Percentiles rank a stretch among this genome's conserved stretches.
These are phyloP conservation scores for Pterulicium gracile DNA, from an alignment of 1,284 basidiomycete species.

Conservation along the genomic window DNA sequence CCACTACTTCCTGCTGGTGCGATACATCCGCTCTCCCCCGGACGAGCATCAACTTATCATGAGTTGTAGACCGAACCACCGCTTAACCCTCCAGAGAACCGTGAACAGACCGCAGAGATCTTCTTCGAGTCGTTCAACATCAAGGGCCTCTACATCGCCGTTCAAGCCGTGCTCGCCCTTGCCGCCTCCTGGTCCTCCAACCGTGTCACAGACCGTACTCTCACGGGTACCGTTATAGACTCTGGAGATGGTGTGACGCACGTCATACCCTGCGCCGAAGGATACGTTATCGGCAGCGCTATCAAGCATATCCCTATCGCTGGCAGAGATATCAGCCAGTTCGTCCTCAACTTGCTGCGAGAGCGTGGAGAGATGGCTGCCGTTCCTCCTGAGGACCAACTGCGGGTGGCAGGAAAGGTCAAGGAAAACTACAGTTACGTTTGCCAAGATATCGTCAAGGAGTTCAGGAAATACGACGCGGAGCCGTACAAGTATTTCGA, in stretches of 20 bases:
- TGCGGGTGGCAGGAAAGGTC: slow-evolving; percentile 87
- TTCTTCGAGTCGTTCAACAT: slow-evolving; percentile 99
- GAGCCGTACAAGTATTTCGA: slow-evolving; percentile 97
- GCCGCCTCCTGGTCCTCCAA: slow-evolving; percentile 97
- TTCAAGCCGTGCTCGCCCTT: slow-evolving; percentile 97
- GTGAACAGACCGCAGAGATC: slow-evolving; percentile 98
- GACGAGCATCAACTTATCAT: background rate
- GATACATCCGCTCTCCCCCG: slow-evolving; percentile 20
- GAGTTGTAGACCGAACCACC: slow-evolving; percentile 85
- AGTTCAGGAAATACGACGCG: slow-evolving; percentile 96
- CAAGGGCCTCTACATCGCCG: slow-evolving; percentile 95
- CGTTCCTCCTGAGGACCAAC: slow-evolving; percentile 95
- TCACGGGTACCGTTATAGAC: slow-evolving; percentile 98
- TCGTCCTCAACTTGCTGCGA: slow-evolving; percentile 92
- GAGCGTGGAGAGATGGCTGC: slow-evolving; percentile 87
- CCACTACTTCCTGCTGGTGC: slow-evolving; percentile 93
- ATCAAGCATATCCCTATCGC: slow-evolving; percentile 99
- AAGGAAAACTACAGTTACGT: slow-evolving; percentile 99
- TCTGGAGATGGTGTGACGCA: slow-evolving; percentile 99
- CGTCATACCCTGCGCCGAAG: slow-evolving; percentile 94
- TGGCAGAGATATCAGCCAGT: slow-evolving; percentile 94
- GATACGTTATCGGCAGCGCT: slow-evolving; percentile 97
- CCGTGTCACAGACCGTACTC: slow-evolving; percentile 84
- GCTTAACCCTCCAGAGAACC: slow-evolving; percentile 96
- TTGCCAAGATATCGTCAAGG: slow-evolving; percentile 98